Percentiles rank a stretch among this genome's conserved stretches.
phyloP scores from a whole-genome alignment of 1,284 basidiomycete genomes.

The Crepidotus sp. region DNA sequence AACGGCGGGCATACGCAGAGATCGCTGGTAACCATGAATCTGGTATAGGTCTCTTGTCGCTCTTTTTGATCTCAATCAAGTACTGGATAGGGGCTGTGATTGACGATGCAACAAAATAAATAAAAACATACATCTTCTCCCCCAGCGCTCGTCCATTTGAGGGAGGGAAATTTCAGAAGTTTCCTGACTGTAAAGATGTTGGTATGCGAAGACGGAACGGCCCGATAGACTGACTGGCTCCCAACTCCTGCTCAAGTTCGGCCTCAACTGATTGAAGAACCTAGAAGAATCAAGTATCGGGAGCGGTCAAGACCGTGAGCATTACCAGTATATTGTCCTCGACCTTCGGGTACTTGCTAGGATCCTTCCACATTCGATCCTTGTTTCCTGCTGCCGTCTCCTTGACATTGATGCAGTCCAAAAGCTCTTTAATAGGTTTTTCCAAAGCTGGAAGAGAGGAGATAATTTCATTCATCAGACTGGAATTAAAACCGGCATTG shows the following conservation, averaged over 20 bases:
- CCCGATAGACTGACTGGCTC: constrained; percentile 38
- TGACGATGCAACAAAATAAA: constrained; percentile 1
- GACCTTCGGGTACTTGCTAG: constrained; percentile 62
- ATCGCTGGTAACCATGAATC: constrained; percentile 67
- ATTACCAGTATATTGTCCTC: constrained; percentile 39
- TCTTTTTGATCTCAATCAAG: constrained; percentile 69
- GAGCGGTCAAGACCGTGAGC: background rate
- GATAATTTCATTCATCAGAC: constrained; percentile 66
- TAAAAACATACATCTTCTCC: constrained; percentile 58
- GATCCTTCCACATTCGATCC: constrained; percentile 67
- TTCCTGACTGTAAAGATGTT: constrained; percentile 51
- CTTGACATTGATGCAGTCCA: constrained; percentile 54
- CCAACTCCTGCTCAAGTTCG: constrained; percentile 73
- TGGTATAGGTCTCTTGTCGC: constrained; percentile 69
- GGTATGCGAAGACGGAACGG: constrained; percentile 1
- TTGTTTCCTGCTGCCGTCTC: constrained; percentile 65
- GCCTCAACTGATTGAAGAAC: constrained; percentile 55
- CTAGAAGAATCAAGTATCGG: constrained; percentile 25
- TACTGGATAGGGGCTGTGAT: constrained; percentile 37
- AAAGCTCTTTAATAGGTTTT: constrained; percentile 45
- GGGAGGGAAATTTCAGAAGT: constrained; percentile 60
- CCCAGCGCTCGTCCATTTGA: constrained; percentile 65
- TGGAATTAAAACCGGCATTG: constrained; percentile 51
- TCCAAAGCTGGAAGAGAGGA: constrained; percentile 59
- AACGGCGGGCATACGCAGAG: constrained; percentile 44